Evolutionary conservation across 768 basidiomycete species (phyloP), one percentile per base, ranked within the genome.

Genomic region (Tricholoma bakamatsutake): DNA sequence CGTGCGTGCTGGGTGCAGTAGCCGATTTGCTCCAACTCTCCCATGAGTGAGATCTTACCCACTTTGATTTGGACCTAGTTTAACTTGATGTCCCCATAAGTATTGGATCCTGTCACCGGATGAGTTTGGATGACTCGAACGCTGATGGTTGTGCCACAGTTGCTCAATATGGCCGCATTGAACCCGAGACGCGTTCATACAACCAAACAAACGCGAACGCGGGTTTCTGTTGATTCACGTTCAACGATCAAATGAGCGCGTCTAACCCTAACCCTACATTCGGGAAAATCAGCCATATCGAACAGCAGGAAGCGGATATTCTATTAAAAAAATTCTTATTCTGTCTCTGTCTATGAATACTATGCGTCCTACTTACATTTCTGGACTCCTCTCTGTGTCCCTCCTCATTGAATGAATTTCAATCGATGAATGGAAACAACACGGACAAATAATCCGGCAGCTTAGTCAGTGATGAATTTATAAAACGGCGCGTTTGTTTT

Each of bases 381-480:
- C 9, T 21, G 6, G 6, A 42, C 7, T 4, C 8, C 10, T 7
- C 1, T 15, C 12, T 28, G 15, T 15, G 43, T 57, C 37, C 15
- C 17, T 27, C 35, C 48, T 52, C 50, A 58, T 56, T 58, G 58
- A 57, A 52, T 50, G 49, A 48, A 31, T 48, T 48, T 31, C 11
- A 4, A 17, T 49, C 37, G 39, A 31, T 40, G 49, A 24, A 50
- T 48, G 49, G 30, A 27, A 15, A 18, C 13, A 33, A 51, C 37
- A 52, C 21, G 1, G 37, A 40, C 49, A 57, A 56, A 59, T 52
- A 55, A 52, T 17, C 31, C 27, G 30, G 39, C 31, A 42, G 69
- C 68, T 71, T 69, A 71, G 70, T 71, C 66, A 70, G 61, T 61
- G 52, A 56, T 59, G 53, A 61, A 52, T 52, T 57, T 62, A 67